Evolutionary conservation across 257 asterid species (phyloP), one percentile per base, ranked within the genome.

Genomic region (Gardenia jasminoides): DNA sequence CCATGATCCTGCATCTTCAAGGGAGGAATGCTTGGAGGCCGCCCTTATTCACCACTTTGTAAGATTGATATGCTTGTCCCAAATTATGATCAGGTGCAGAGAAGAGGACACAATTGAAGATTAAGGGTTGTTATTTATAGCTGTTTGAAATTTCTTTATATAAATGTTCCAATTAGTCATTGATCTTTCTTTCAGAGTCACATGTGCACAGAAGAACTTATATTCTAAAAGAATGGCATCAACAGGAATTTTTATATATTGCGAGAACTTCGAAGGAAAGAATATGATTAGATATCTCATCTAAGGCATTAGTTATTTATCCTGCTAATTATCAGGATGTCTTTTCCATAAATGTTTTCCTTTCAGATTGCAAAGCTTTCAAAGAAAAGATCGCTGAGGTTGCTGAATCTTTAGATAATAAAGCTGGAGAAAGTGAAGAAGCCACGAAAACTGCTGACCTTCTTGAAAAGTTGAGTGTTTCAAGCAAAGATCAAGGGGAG

Each of bases 281-380:
- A 74, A 74, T 11, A 28, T 10, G 20, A 30, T 12, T 24, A 9
- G n/a, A 43, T 56, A 50, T 26, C 13, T 74, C 1, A 15, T 56
- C 22, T 17, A 7, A 19, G 46, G 26, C 28, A 12, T 1, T 26
- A 68, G 10, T 19, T 50, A 50, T 50, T 1, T 41, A 41, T 24
- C 19, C 2, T 67, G 48, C 26, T 39, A 36, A 10, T 68, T 41
- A 28, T 39, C 24, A 20, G 54, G 7, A 50, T 66, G 7, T 22
- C 1, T 12, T 52, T 22, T 26, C 67, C 17, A 33, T 26, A 33
- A 46, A 26, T 59, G 58, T 78, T 16, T 76, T 6, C 72, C 70
- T 16, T 58, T 77, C 88, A 94, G 98, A 92, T 83, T 92, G 97
- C 96, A 89, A 88, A 76, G 26, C 89, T 33, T 94, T 92, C 83